Evolutionary conservation across 768 basidiomycete species (phyloP), one percentile per base, ranked within the genome.

Genomic region (Leccinum boreale): DNA sequence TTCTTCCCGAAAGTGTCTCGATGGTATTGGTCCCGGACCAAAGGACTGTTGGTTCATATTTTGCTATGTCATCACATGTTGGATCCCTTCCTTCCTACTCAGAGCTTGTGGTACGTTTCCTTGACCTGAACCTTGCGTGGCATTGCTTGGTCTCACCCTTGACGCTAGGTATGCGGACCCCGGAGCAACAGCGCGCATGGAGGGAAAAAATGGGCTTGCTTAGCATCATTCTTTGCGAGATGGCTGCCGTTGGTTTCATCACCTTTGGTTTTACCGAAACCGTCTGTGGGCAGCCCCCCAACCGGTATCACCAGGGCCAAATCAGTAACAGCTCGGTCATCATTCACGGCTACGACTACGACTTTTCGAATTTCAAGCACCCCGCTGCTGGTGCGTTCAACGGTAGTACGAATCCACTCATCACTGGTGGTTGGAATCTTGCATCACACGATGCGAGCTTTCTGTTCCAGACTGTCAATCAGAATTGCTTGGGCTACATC

Each of bases 181-280:
- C 92, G 0, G 97, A 99, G 62, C 90, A 89, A 63, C 94, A 97
- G 71, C 85, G 94, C 50, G 97, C 97, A 45, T 99, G 95, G 95
- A 82, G 97, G 61, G 97, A 99, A 76, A 99, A 99, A 78, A 93
- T 98, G 74, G 97, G 96, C 8, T 82, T 99, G 24, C 78, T 99
- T 50, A 77, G 80, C 62, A 79, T 98, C 72, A 92, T 96, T 67
- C 70, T 82, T 15, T 5, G 73, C n/a, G 81, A 94, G 61, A 97
- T 98, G 95, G 90, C 91, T 17, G 84, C 78, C 53, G 97, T 99
- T 67, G 97, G 95, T 68, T 99, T 93, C 84, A 80, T 99, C 70
- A 99, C 97, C 11, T 99, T 99, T 75, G 97, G 97, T 8, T 99
- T 99, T 79, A 98, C 94, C 10, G 85, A 93, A 68, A 76, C 86